phyloP scores from a whole-genome alignment of 306 rosid genomes.

The Prunus campanulata region DNA sequence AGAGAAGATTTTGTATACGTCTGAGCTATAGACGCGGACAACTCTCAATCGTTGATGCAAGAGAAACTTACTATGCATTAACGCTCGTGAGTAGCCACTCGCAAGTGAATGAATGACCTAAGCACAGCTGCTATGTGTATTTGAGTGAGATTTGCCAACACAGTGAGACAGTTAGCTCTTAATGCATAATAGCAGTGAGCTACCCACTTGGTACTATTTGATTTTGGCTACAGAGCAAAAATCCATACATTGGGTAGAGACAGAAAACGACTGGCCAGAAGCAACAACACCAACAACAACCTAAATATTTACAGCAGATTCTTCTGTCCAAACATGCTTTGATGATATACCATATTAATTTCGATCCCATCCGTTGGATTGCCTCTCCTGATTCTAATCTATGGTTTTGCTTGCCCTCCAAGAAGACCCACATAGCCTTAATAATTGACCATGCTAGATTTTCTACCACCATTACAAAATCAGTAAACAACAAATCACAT shows the following conservation, averaged over 20 bases:
- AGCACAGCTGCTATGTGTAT: not conserved
- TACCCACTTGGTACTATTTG: conserved; percentile 40
- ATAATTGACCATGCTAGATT: not conserved
- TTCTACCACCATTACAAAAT: conserved; percentile 12
- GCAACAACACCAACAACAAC: conserved; percentile 28
- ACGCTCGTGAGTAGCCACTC: too few species aligned
- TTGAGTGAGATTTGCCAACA: not conserved
- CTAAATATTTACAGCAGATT: conserved; percentile 17
- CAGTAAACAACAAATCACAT: conserved; percentile 29
- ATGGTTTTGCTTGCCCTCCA: not conserved
- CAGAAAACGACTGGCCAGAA: conserved; percentile 37
- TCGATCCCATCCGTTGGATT: conserved; percentile 26
- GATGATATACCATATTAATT: not conserved
- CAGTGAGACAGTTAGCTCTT: conserved; percentile 31
- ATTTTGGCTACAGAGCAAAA: conserved; percentile 30
- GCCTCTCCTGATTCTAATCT: not conserved
- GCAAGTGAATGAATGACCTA: not conserved
- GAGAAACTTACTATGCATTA: too few species aligned
- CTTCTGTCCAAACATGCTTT: conserved; percentile 28
- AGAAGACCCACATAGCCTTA: conserved; percentile 13
- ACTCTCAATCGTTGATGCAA: too few species aligned
- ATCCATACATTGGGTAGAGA: conserved; percentile 33
- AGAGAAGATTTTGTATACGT: conserved; percentile 37
- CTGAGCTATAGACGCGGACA: too few species aligned
- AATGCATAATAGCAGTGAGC: conserved; percentile 28